These are phyloP conservation scores for Rauvolfia tetraphylla DNA, from an alignment of 257 asterid genomes.

Conservation along the genomic window DNA sequence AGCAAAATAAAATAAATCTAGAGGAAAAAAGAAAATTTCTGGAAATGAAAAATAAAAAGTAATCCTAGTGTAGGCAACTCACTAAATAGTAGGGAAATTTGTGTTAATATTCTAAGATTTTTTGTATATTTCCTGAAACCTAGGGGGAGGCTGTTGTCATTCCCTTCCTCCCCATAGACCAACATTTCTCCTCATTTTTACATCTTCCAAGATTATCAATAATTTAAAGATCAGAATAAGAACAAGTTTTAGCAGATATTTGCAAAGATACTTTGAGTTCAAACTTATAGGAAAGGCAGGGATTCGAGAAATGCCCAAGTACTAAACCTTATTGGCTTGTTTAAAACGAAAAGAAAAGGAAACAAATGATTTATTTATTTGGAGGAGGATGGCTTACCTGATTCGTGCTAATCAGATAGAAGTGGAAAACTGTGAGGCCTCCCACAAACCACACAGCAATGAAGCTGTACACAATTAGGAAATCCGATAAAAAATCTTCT, in stretches of 20 bases:
- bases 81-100: background rate
- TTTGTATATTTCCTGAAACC: background rate
- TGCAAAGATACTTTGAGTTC: background rate
- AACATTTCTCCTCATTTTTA: background rate
- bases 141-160: too few relatives aligned
- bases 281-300: background rate
- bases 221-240: background rate
- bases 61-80: background rate
- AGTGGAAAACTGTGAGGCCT: constrained; percentile 78
- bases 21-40: background rate
- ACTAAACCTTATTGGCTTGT: background rate
- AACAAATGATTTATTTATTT: background rate
- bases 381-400: constrained; percentile 29
- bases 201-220: background rate
- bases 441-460: constrained; percentile 90
- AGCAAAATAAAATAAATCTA: background rate
- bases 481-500: constrained; percentile 58
- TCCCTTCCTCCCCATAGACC: background rate
- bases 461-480: constrained; percentile 78
- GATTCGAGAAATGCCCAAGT: background rate
- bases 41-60: background rate
- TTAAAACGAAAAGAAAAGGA: background rate
- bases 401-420: constrained; percentile 73
- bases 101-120: background rate
- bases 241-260: background rate